phyloP scores from a whole-genome alignment of 768 basidiomycete species.

The Rhodotorula kratochvilovae region DNA sequence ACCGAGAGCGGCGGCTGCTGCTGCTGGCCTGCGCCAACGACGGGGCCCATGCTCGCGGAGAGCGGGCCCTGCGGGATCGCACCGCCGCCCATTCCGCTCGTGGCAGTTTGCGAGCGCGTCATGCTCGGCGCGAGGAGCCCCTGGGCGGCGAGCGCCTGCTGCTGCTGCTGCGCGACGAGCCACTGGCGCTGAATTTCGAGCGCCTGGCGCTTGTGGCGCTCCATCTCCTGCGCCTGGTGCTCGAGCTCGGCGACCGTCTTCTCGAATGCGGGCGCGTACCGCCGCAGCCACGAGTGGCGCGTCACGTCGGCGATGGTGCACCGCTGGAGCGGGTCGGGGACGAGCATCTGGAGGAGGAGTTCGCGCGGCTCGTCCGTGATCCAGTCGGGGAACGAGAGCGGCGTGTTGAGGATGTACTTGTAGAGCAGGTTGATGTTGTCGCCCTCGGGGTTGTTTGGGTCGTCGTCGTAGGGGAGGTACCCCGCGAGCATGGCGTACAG shows the following conservation, averaged over 20 bases:
- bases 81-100: slow-evolving; percentile 17
- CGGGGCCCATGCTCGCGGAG: background rate
- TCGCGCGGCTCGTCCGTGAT: slow-evolving; percentile 77
- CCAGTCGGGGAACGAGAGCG: slow-evolving; percentile 94
- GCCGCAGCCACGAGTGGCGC: slow-evolving; percentile 77
- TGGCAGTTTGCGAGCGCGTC: slow-evolving; percentile 41
- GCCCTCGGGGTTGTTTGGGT: slow-evolving; percentile 95
- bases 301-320: slow-evolving; percentile 74
- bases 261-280: slow-evolving; percentile 63
- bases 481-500: slow-evolving; percentile 95
- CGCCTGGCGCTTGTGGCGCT: slow-evolving; percentile 68
- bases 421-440: slow-evolving; percentile 99
- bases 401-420: slow-evolving; percentile 97
- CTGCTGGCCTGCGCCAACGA: background rate
- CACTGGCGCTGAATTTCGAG: slow-evolving; percentile 60
- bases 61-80: background rate
- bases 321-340: slow-evolving; percentile 78
- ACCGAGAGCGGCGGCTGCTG: slow-evolving; percentile 3
- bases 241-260: slow-evolving; percentile 74
- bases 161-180: slow-evolving; percentile 48
- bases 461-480: slow-evolving; percentile 98
- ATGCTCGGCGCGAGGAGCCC: slow-evolving; percentile 37
- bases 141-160: slow-evolving; percentile 26
- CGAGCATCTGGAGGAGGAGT: slow-evolving; percentile 84
- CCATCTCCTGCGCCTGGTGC: slow-evolving; percentile 71